Conservation (phyloP, 805 yeast species). For the Cephaloascus albidus region DNA sequence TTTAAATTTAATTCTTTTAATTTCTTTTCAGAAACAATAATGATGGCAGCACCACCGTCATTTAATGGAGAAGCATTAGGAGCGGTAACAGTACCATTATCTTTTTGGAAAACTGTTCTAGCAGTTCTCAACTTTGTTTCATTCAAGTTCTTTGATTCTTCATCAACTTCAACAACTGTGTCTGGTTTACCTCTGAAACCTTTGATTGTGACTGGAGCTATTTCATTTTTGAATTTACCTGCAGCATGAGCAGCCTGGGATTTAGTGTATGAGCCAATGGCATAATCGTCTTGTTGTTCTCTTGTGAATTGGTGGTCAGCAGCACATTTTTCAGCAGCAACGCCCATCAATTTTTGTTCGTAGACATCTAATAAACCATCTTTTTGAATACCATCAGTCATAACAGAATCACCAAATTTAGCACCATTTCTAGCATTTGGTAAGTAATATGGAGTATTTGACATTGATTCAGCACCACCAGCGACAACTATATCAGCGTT, state of each 20-base stretch:
- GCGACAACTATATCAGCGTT: constrained; percentile 88
- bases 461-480: constrained; percentile 98
- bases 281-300: constrained; percentile 84
- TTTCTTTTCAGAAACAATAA: constrained; percentile 78
- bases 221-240: constrained; percentile 78
- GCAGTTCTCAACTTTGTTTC: constrained; percentile 72
- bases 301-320: constrained; percentile 67
- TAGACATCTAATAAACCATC: constrained; percentile 95
- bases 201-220: constrained; percentile 80
- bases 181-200: constrained; percentile 89
- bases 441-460: constrained; percentile 88
- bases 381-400: constrained; percentile 84
- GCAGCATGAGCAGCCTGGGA: constrained; percentile 73
- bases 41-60: constrained; percentile 96
- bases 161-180: constrained; percentile 62
- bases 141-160: constrained; percentile 73
- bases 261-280: constrained; percentile 74
- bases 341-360: constrained; percentile 87
- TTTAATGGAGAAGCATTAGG: constrained; percentile 94
- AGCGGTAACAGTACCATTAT: constrained; percentile 88
- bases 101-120: constrained; percentile 90
- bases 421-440: constrained; percentile 83
- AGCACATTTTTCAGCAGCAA: constrained; percentile 96
- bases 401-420: constrained; percentile 72
- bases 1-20: constrained; percentile 76